Conservation (phyloP, 352 stramenopile genomes). For the Globisporangium paddicum region DNA sequence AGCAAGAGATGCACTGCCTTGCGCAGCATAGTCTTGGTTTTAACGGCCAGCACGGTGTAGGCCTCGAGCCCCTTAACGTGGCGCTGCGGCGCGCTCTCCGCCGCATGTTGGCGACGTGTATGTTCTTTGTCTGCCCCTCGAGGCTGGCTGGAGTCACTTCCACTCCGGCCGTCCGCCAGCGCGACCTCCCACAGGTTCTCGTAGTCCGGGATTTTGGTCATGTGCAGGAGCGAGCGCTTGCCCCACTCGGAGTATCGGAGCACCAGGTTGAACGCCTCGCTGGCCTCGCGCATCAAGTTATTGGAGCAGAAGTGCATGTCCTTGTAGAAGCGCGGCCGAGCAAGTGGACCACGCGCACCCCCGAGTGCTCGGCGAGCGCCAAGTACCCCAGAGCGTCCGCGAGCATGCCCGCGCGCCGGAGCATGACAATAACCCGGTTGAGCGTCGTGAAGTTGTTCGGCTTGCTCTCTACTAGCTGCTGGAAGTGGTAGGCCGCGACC, state of each 20-base stretch:
- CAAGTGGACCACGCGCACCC: conserved; percentile 68
- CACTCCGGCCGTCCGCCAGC: conserved; percentile 10
- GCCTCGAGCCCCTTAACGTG: conserved; percentile 81
- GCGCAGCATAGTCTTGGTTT: conserved; percentile 81
- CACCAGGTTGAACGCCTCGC: no score
- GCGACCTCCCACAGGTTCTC: conserved; percentile 88
- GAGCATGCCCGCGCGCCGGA: conserved; percentile 84
- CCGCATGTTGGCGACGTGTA: conserved; percentile 85
- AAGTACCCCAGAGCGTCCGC: conserved; percentile 64
- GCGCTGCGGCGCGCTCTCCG: conserved; percentile 72
- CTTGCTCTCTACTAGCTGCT: conserved; percentile 85
- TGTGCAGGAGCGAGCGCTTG: conserved; percentile 81
- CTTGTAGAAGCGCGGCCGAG: conserved; percentile 87
- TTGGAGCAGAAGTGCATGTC: conserved; percentile 86
- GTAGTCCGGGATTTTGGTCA: conserved; percentile 93
- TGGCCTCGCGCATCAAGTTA: conserved; percentile 89
- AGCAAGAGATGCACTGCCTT: conserved; percentile 89
- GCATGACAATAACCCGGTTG: conserved; percentile 83
- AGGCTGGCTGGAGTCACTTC: conserved; percentile 41
- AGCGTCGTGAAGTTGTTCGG: conserved; percentile 90
- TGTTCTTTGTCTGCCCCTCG: conserved; percentile 82
- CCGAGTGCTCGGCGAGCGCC: conserved; percentile 68
- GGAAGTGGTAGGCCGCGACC: conserved; percentile 85
- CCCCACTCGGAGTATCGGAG: conserved; percentile 90
- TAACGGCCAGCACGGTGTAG: conserved; percentile 78